Evolutionary conservation across 352 stramenopile genomes (phyloP).

Genomic region (Pythium folliculosum): DNA sequence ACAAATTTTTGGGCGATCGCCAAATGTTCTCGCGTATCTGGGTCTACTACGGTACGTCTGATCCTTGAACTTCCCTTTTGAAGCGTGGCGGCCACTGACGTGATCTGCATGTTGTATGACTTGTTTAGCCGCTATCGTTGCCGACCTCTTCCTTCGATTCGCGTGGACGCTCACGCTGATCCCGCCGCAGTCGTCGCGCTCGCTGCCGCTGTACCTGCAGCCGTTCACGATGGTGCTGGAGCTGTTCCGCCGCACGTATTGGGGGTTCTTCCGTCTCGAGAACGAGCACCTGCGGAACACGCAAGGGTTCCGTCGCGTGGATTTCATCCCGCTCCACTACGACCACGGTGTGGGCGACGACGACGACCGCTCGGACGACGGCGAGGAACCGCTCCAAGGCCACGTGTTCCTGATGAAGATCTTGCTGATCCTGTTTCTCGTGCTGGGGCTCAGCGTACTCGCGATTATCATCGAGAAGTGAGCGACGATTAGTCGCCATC

Average conservation of each 20-base stretch:
- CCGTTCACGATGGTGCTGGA: conserved; percentile 86
- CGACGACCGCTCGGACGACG: conserved; percentile 36
- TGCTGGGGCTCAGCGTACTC: conserved; percentile 39
- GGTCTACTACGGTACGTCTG: conserved; percentile 63
- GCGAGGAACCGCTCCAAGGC: conserved; percentile 31
- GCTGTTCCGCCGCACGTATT: conserved; percentile 84
- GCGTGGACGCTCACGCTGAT: conserved; percentile 84
- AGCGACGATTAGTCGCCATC: too few relatives aligned
- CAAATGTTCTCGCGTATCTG: conserved; percentile 86
- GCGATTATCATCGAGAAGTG: conserved; percentile 42
- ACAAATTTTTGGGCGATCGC: conserved; percentile 74
- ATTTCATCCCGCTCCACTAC: conserved; percentile 86
- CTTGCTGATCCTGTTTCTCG: conserved; percentile 36
- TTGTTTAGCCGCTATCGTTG: conserved; percentile 73
- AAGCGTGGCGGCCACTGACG: too few relatives aligned
- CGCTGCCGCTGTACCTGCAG: conserved; percentile 76
- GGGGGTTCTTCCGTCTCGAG: conserved; percentile 86
- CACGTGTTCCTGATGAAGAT: conserved; percentile 47
- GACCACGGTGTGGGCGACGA: conserved; percentile 63
- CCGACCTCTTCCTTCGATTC: conserved; percentile 80
- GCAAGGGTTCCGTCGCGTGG: conserved; percentile 76
- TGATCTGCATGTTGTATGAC: too few relatives aligned
- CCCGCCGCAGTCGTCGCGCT: conserved; percentile 55
- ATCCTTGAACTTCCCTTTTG: background rate
- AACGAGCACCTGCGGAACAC: conserved; percentile 89